Evolutionary conservation across 1,284 basidiomycete species (phyloP).

Genomic region (Rhodofomes roseus): DNA sequence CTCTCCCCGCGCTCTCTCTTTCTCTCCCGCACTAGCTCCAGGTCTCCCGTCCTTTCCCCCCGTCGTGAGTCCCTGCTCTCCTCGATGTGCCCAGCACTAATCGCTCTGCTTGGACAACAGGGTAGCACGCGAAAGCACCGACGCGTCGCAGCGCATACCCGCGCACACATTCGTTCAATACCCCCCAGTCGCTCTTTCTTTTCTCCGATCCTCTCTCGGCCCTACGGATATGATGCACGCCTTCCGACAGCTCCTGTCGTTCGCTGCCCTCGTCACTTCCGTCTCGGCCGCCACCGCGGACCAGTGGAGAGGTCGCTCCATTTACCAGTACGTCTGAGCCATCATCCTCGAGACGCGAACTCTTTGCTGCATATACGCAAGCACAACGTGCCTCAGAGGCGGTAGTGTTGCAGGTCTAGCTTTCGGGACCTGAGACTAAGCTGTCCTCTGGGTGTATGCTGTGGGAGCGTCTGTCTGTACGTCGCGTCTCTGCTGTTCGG

Average conservation of each 20-base stretch:
- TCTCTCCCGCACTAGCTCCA: neutral
- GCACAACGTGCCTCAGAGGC: too few relatives aligned
- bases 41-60: neutral
- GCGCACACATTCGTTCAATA: neutral
- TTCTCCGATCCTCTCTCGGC: slow-evolving; percentile 3
- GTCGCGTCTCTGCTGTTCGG: too few relatives aligned
- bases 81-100: neutral
- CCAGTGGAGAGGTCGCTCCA: slow-evolving; percentile 37
- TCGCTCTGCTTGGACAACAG: neutral
- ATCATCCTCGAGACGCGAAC: too few relatives aligned
- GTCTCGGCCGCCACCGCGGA: slow-evolving; percentile 35
- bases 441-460: too few relatives aligned
- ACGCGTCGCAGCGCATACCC: neutral
- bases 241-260: slow-evolving; percentile 17
- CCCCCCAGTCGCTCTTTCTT: slow-evolving; percentile 1
- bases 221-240: slow-evolving; percentile 11
- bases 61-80: neutral
- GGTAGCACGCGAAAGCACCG: neutral
- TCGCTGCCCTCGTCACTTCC: slow-evolving; percentile 21
- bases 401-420: too few relatives aligned
- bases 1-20: neutral
- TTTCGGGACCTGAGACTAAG: too few relatives aligned
- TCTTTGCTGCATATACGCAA: too few relatives aligned
- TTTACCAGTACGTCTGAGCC: slow-evolving; percentile 36
- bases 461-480: too few relatives aligned